These are phyloP conservation scores for Colletotrichum tamarilloi DNA, from an alignment of 2,329 filamentous ascomycete genomes.

Conservation along the genomic window DNA sequence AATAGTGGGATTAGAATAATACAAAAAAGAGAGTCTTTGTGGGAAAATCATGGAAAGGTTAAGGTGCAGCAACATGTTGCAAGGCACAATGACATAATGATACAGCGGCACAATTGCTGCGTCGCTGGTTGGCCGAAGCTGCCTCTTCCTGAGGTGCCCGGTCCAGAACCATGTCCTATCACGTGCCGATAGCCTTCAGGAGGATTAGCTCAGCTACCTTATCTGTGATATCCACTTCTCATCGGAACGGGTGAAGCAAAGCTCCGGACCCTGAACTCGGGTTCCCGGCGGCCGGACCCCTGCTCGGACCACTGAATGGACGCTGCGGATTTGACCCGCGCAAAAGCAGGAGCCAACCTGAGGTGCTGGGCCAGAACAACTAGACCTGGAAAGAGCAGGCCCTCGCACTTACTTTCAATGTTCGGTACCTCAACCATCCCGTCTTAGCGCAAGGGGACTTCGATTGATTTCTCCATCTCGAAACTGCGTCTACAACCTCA, in stretches of 20 bases:
- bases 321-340: constrained; percentile 10
- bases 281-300: background rate
- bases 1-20: background rate
- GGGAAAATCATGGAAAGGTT: background rate
- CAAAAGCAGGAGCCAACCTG: background rate
- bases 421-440: constrained; percentile 17
- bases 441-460: constrained; percentile 26
- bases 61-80: background rate
- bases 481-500: background rate
- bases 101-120: background rate
- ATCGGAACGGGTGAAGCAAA: background rate
- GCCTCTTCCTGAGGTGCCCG: background rate
- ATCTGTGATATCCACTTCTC: too few species aligned
- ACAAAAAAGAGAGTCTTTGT: background rate
- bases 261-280: background rate
- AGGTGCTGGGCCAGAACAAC: background rate
- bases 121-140: background rate
- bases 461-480: constrained; percentile 2
- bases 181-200: background rate
- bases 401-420: background rate
- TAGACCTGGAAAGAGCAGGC: background rate
- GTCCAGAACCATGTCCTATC: background rate
- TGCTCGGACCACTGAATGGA: background rate
- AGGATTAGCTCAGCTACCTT: background rate
- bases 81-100: constrained; percentile 18